These are phyloP conservation scores for Furcasterigmium sp. DNA, from an alignment of 2,329 filamentous ascomycete species.

Conservation along the genomic window DNA sequence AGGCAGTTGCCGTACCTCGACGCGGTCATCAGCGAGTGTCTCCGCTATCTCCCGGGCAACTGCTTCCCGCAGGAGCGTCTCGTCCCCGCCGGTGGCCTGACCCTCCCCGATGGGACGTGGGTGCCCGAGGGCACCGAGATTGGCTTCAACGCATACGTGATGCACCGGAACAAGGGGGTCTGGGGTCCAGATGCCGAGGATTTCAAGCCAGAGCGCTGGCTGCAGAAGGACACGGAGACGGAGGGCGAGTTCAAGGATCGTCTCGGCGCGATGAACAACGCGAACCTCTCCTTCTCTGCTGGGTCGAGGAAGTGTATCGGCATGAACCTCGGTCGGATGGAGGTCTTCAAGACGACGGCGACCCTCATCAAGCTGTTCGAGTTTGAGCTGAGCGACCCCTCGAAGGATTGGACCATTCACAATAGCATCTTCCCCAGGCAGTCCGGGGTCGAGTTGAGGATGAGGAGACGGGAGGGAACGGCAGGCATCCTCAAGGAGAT, in stretches of 20 bases:
- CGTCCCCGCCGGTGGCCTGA: slow-evolving; percentile 32
- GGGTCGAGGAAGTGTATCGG: slow-evolving; percentile 28
- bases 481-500: too few species aligned
- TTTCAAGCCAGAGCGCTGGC: neutral
- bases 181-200: neutral
- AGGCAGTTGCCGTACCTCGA: slow-evolving; percentile 26
- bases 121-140: slow-evolving; percentile 21
- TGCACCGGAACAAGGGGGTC: slow-evolving; percentile 23
- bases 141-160: slow-evolving; percentile 29
- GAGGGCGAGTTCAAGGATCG: slow-evolving; percentile 25
- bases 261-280: slow-evolving; percentile 24
- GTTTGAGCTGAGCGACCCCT: slow-evolving; percentile 20
- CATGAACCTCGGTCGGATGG: slow-evolving; percentile 22
- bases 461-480: too few species aligned
- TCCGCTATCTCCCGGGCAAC: slow-evolving; percentile 40
- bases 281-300: slow-evolving; percentile 26
- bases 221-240: slow-evolving; percentile 19
- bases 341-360: slow-evolving; percentile 29
- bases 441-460: too few species aligned
- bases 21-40: slow-evolving; percentile 42
- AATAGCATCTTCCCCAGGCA: slow-evolving; percentile 12
- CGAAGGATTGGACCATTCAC: slow-evolving; percentile 8
- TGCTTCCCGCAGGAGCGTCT: slow-evolving; percentile 39
- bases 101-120: slow-evolving; percentile 21
- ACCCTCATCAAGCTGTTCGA: slow-evolving; percentile 41